Evolutionary conservation across 129 eudicot species (phyloP).

Genomic region (Scalesia atractyloides): DNA sequence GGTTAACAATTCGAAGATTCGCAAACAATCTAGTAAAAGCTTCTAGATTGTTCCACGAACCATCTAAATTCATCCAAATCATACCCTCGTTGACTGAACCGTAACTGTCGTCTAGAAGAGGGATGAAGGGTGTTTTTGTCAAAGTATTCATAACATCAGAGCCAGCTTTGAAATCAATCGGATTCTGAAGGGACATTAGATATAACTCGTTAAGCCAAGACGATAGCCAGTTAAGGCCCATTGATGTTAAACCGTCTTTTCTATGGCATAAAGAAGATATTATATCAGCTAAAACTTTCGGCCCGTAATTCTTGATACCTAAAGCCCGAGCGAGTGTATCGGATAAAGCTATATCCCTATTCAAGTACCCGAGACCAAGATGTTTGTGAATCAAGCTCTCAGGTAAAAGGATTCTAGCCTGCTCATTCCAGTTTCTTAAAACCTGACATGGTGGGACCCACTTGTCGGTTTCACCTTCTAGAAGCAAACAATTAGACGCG

Average conservation of each 20-base stretch:
- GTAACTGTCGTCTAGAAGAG: slow-evolving; percentile 66
- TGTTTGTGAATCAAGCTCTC: slow-evolving; percentile 69
- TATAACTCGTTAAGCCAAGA: slow-evolving; percentile 68
- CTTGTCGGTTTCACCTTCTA: slow-evolving; percentile 50
- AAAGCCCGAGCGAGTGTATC: slow-evolving; percentile 74
- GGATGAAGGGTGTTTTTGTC: slow-evolving; percentile 65
- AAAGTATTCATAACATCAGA: slow-evolving; percentile 49
- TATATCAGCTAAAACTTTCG: slow-evolving; percentile 54
- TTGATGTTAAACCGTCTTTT: slow-evolving; percentile 52
- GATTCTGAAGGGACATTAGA: slow-evolving; percentile 33
- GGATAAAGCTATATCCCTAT: slow-evolving; percentile 62
- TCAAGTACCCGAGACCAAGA: slow-evolving; percentile 82
- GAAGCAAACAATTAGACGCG: slow-evolving; percentile 66
- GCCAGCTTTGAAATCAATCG: slow-evolving; percentile 34
- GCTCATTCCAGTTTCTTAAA: slow-evolving; percentile 75
- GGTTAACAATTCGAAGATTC: slow-evolving; percentile 64
- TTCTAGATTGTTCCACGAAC: slow-evolving; percentile 30
- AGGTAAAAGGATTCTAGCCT: slow-evolving; percentile 61
- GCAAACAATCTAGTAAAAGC: slow-evolving; percentile 59
- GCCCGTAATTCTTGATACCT: slow-evolving; percentile 80
- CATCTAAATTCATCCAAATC: slow-evolving; percentile 73
- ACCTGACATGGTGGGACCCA: slow-evolving; percentile 95
- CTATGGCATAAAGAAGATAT: slow-evolving; percentile 54
- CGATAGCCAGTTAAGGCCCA: slow-evolving; percentile 78
- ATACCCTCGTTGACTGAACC: slow-evolving; percentile 63